Evolutionary conservation across 805 yeast genomes (phyloP), one percentile per base, ranked within the genome.

Genomic region (Kluyveromyces wickerhamii): DNA sequence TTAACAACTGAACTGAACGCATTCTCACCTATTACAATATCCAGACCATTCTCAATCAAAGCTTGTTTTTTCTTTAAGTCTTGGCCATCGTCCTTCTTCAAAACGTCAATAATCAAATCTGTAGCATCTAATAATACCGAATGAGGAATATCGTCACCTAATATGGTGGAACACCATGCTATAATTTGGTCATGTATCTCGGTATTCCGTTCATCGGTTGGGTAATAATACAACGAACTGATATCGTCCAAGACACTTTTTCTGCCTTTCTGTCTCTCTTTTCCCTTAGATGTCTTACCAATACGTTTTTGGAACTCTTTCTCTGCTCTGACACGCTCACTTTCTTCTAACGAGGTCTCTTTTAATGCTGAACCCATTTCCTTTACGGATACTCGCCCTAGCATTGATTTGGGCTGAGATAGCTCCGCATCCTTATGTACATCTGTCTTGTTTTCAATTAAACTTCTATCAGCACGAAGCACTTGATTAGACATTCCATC

Each of bases 401-500:
- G 71, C 51, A 87, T 62, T 0, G 94, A 76, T 38, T 74, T 74
- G 0, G 96, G 95, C 29, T 70, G 74, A 2, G 80, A 75, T 10
- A 63, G 52, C 16, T 70, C 76, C 4, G 72, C 73, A 34, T 67
- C 74, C 30, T 48, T 54, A 11, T 48, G 47, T 7, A 64, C 65
- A 31, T 57, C 63, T 28, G 65, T 51, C 29, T 54, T 60, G 40
- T 51, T 57, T 32, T 70, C 68, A 33, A 72, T 52, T 24, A 74
- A 60, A 33, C 77, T 56, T 40, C 67, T 64, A 51, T 79, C 85
- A 41, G 69, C 72, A 42, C 68, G 62, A 19, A 78, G 66, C 41
- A 84, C 89, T 62, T 78, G 78, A 47, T 78, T 81, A 33, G 94
- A 71, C 87, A 84, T 79, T 51, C 74, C 83, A 52, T 77, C 80